A percentile compares a stretch with the other conserved stretches of the same genome.
phyloP scores from a whole-genome alignment of 257 asterid genomes.

The Scutellaria minor region DNA sequence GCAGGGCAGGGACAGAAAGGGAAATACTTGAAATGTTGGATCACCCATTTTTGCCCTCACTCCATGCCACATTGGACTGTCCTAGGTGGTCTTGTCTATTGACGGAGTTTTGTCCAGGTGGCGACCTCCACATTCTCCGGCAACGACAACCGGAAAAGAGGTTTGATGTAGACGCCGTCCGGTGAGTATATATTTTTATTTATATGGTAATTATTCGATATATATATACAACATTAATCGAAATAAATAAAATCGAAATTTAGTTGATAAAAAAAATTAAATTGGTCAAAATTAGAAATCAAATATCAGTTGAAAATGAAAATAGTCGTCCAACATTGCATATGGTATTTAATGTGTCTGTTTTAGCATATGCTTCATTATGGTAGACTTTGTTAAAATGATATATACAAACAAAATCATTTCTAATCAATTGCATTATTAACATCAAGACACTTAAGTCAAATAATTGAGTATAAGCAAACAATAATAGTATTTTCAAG shows the following conservation, averaged over 20 bases:
- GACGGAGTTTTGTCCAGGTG: constrained; percentile 84
- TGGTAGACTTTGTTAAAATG: constrained; percentile 26
- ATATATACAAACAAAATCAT: constrained; percentile 20
- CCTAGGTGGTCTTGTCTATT: constrained; percentile 71
- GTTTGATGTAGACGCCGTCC: constrained; percentile 61
- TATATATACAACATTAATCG: not conserved
- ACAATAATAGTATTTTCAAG: constrained; percentile 10
- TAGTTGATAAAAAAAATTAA: not conserved
- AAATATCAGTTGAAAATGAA: too few relatives aligned
- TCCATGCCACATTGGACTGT: constrained; percentile 62
- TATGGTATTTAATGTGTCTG: not conserved
- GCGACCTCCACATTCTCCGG: constrained; percentile 81
- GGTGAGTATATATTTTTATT: constrained; percentile 46
- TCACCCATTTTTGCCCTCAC: constrained; percentile 84
- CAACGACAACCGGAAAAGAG: constrained; percentile 67
- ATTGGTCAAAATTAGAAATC: too few relatives aligned
- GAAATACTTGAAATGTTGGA: constrained; percentile 75
- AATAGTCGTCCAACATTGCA: too few relatives aligned
- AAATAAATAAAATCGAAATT: not conserved
- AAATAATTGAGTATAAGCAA: constrained; percentile 21
- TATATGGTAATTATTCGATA: not conserved
- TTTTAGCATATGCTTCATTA: not conserved
- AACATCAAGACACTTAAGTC: not conserved
- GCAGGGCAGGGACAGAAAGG: constrained; percentile 70
- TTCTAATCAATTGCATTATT: constrained; percentile 10